Evolutionary conservation across 768 basidiomycete genomes (phyloP), one percentile per base, ranked within the genome.

Genomic region (Auricularia sp.): DNA sequence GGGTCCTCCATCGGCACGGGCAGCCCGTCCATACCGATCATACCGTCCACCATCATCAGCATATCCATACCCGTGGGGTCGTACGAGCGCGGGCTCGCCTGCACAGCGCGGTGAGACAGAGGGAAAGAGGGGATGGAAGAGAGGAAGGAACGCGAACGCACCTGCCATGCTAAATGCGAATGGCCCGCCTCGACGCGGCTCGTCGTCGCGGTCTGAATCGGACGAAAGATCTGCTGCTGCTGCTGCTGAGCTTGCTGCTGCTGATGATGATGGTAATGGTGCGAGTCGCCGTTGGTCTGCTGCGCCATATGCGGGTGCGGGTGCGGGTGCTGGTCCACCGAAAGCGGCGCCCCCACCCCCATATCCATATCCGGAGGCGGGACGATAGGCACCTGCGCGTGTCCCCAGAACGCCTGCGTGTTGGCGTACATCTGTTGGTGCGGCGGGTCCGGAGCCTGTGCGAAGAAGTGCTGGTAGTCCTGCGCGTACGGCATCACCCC

Each of bases 1-100:
- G 63, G 63, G 33, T 64, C 63, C 14, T 64, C 63, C 13, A 64
- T 33, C 14, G 63, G 21, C 14, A 64, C 45, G 14, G 54, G 47
- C 33, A 51, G 44, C n/a, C 45, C 54, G 29, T 51, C 63, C 34
- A 51, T 64, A 42, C 39, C 39, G 39, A 42, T 42, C 39, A 42
- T 42, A 42, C 39, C 39, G 39, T 42, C 39, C 39, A 42, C 39
- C 39, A 42, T 42, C 39, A 42, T 42, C 39, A 42, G 39, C 39
- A 42, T 42, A 42, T 42, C 39, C 39, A 42, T 42, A 42, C 8
- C 39, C 39, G 39, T 42, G 39, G 39, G 39, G 8, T 42, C 39
- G 39, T 42, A 42, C 39, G 39, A 42, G 8, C 39, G 39, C 39
- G 39, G 39, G 39, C 4, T 42, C 39, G 39, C 13, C 39, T 42